Evolutionary conservation across 75 land plant genomes (phyloP), one percentile per base, ranked within the genome.

Genomic region (Adiantum capillusveneris): DNA sequence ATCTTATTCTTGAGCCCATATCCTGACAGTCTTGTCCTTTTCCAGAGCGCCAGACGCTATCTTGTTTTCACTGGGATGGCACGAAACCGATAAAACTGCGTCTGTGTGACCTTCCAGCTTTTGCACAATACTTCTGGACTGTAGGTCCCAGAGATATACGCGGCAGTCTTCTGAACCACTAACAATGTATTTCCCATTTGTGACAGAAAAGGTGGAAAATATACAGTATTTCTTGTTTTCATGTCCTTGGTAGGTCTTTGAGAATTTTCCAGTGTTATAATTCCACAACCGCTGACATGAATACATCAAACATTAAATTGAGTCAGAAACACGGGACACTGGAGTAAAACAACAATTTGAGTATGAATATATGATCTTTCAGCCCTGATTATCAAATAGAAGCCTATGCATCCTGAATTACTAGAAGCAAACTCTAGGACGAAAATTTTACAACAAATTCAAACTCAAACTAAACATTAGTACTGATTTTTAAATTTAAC

Each of bases 31-130:
- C 57, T 72, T 80, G 75, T 89, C 88, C 53, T 76, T 78, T 20
- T 78, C 86, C 29, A 92, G 69, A 37, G 89, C 74, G 61, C 86
- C 86, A 29, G 97, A 92, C 7, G 97, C 97, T 54, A 92, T 92
- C 67, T 80, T 82, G 60, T 92, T 92, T 71, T 84, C 74, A 0
- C 56, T 67, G 7, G 97, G 97, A 60, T 92, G 94, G 50, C 89
- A 88, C 25, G 86, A 68, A 2, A 92, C 97, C 11, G 82, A 80
- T 31, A 88, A 72, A 37, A 88, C 89, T 11, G 83, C 62, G 46
- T 87, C 97, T 14, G 88, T 84, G 60, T 92, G 89, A 31, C 97
- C 97, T 61, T 88, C 94, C 67, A 92, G 61, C 62, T 83, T 87
- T 67, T 92, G 97, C 17, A 92, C 63, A 31, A 88, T 61, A 45